A percentile compares a stretch with the other conserved stretches of the same genome.
Conservation (phyloP, 2,329 filamentous ascomycete species). For the Iodosphaeria phyllophila region DNA sequence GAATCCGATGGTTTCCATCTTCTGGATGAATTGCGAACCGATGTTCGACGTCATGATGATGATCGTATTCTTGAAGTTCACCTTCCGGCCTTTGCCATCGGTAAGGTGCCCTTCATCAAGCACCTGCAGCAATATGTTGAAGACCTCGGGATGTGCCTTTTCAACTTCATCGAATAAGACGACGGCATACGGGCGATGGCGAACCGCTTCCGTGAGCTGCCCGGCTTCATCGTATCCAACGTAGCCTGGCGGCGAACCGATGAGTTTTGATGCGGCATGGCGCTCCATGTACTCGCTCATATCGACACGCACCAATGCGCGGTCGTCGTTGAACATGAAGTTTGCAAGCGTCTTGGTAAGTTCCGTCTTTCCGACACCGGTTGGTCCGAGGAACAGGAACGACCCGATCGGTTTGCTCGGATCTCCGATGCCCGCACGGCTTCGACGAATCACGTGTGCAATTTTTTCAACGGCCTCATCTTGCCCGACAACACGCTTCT, state of each 20-base stretch:
- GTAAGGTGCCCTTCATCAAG: conserved; percentile 93
- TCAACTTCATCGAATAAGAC: conserved; percentile 95
- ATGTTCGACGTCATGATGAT: conserved; percentile 94
- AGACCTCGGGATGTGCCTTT: conserved; percentile 92
- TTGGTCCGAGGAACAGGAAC: conserved; percentile 96
- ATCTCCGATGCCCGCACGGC: conserved; percentile 77
- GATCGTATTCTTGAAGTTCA: conserved; percentile 92
- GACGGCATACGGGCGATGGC: conserved; percentile 87
- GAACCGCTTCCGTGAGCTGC: conserved; percentile 85
- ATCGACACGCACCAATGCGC: conserved; percentile 82
- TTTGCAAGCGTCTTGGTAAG: conserved; percentile 88
- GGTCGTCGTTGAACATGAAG: conserved; percentile 85
- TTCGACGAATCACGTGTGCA: conserved; percentile 81
- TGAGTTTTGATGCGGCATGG: conserved; percentile 83
- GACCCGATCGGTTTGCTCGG: conserved; percentile 83
- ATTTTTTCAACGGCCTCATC: conserved; percentile 86
- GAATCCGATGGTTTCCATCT: too few species aligned
- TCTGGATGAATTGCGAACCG: conserved; percentile 77
- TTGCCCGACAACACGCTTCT: conserved; percentile 73
- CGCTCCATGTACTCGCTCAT: conserved; percentile 98
- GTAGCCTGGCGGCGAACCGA: conserved; percentile 85
- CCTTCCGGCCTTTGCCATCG: conserved; percentile 86
- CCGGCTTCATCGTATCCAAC: conserved; percentile 95
- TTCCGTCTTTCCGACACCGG: conserved; percentile 93
- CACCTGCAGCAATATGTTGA: conserved; percentile 77